Base-by-base conservation (phyloP, 164 flowering plant species). In the Vitis riparia region DNA sequence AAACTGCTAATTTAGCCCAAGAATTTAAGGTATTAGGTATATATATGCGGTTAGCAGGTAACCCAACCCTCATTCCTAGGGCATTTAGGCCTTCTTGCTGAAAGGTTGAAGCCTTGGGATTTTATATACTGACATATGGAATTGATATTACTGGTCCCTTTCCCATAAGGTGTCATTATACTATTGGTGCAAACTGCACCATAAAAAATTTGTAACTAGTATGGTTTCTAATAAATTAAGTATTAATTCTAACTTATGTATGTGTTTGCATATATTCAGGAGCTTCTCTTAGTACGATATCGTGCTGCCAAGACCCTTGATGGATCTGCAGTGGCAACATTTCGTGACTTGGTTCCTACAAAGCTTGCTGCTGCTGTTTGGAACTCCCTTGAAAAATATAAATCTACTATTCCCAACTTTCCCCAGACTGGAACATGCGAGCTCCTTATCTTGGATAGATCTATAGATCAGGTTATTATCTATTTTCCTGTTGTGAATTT, bases 401-500 rank as follows among this genome's bases (percentile, higher is more conserved):
- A 92, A 81, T 66, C 91, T 44, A 71, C 87, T 17, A 88, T 93
- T 71, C 90, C 94, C 27, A 79, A 91, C 68, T 96, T 86, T 71
- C 99, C 99, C 60, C 88, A 94, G 75, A 78, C 82, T 55, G 98
- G 92, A 83, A 93, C 99, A 51, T 93, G 99, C 73, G 97, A 96
- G 70, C 73, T 96, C 77, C 93, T 96, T 55, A 92, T 96, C 63
- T 37, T 96, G 72, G 97, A 94, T 79, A 91, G 97, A 86, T 89
- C 97, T n/a, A 71, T 93, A 30, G 98, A 96, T 80, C 98, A 88
- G 98, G 99, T 96, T 74, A 27, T 58, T 2, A 23, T 12, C 14
- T 12, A 9, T 71, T 62, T n/a, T 71, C n/a, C 48, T 67, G 2
- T 51, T 32, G 37, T 53, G 13, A 32, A 1, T 58, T 60, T 49